Percentiles rank a stretch among this genome's conserved stretches.
These are phyloP conservation scores for Exobasidium cylindrosporum DNA, from an alignment of 1,284 basidiomycete species.

Conservation along the genomic window DNA sequence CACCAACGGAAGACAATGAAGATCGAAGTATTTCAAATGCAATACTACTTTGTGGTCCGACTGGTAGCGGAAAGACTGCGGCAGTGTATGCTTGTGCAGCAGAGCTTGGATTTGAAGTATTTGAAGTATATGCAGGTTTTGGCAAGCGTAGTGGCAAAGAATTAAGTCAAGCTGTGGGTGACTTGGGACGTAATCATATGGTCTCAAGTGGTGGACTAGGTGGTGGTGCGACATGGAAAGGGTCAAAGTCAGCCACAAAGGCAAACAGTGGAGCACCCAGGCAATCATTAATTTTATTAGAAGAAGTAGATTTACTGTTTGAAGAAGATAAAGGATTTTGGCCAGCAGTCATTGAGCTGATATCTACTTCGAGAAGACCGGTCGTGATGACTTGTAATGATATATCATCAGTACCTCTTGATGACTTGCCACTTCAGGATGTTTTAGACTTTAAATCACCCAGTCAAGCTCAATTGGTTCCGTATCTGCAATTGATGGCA, in stretches of 20 bases:
- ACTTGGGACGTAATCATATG: conserved; percentile 76
- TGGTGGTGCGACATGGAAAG: conserved; percentile 22
- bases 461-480: conserved; percentile 60
- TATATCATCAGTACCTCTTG: conserved; percentile 23
- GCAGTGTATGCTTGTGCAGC: conserved; percentile 50
- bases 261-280: conserved; percentile 40
- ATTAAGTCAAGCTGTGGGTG: conserved; percentile 78
- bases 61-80: conserved; percentile 47
- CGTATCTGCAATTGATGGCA: conserved; percentile 71
- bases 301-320: conserved; percentile 92
- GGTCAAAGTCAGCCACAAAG: background rate
- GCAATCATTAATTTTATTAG: conserved; percentile 89
- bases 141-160: conserved; percentile 72
- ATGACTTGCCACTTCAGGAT: conserved; percentile 34
- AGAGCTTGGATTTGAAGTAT: conserved; percentile 87
- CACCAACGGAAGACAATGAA: background rate
- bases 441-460: conserved; percentile 32
- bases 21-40: conserved; percentile 23
- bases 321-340: conserved; percentile 89
- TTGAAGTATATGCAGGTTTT: conserved; percentile 95
- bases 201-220: conserved; percentile 39
- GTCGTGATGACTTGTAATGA: conserved; percentile 49
- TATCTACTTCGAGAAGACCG: conserved; percentile 40
- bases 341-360: conserved; percentile 62
- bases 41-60: conserved; percentile 70